Evolutionary conservation across 768 basidiomycete species (phyloP).

Genomic region (Auriculariales sp.): DNA sequence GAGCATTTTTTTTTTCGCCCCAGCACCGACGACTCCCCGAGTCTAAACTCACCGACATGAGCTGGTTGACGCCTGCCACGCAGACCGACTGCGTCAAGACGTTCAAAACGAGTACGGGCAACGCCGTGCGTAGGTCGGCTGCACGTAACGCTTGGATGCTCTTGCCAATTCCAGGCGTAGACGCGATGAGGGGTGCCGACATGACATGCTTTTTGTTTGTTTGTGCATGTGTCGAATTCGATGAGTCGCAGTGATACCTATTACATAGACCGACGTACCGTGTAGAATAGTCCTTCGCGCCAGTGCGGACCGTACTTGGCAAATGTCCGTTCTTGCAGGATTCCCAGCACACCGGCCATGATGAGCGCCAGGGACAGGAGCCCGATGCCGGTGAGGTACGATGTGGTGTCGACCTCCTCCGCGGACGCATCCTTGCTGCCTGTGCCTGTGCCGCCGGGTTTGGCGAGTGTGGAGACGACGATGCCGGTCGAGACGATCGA

Average conservation of each 20-base stretch:
- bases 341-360: slow-evolving; percentile 51
- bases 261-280: too few relatives aligned
- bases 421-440: too few relatives aligned
- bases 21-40: neutral
- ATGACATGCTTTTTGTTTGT: slow-evolving; percentile 74
- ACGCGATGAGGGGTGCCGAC: slow-evolving; percentile 61
- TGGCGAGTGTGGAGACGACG: slow-evolving; percentile 55
- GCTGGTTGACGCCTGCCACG: slow-evolving; percentile 65
- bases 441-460: slow-evolving; percentile 19
- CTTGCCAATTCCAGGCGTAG: slow-evolving; percentile 22
- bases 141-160: neutral
- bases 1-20: neutral
- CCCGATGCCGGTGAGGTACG: slow-evolving; percentile 49
- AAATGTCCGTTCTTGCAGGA: slow-evolving; percentile 69
- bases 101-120: slow-evolving; percentile 38
- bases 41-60: slow-evolving; percentile 51
- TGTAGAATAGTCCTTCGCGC: slow-evolving; percentile 78
- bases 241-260: too few relatives aligned
- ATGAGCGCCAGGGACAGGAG: slow-evolving; percentile 56
- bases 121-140: neutral
- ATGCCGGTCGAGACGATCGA: slow-evolving; percentile 56
- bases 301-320: slow-evolving; percentile 59
- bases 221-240: neutral
- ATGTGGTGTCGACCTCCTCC: slow-evolving; percentile 23
- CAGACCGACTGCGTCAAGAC: slow-evolving; percentile 67